A percentile compares a stretch with the other conserved stretches of the same genome.
These are phyloP conservation scores for Babesia ovata DNA, from an alignment of 169 alveolate genomes.

Conservation along the genomic window DNA sequence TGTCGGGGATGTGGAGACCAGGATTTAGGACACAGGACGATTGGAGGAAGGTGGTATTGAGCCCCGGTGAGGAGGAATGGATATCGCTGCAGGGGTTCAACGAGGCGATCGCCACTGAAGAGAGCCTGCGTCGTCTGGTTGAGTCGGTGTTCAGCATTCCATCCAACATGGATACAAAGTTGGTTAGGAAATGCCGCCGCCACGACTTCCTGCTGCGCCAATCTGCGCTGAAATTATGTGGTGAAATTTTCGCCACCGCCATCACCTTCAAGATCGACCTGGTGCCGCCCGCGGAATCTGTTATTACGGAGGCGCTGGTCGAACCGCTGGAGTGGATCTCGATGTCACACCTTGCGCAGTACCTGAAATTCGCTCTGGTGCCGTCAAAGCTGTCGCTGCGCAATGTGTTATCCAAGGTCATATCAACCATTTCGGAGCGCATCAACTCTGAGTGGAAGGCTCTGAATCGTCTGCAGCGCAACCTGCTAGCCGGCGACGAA, in stretches of 20 bases:
- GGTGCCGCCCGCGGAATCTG: not conserved
- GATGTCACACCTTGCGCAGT: slow-evolving; percentile 57
- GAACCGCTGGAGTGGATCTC: slow-evolving; percentile 59
- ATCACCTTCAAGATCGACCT: slow-evolving; percentile 13
- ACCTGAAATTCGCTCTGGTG: slow-evolving; percentile 46
- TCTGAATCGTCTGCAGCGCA: slow-evolving; percentile 33
- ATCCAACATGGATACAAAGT: slow-evolving; percentile 9
- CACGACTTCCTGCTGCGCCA: slow-evolving; percentile 56
- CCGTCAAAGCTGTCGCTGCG: slow-evolving; percentile 43
- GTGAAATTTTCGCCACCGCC: slow-evolving; percentile 29
- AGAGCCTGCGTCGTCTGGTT: slow-evolving; percentile 43
- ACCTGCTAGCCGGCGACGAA: slow-evolving; percentile 2
- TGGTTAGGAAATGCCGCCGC: slow-evolving; percentile 35
- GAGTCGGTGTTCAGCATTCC: slow-evolving; percentile 63
- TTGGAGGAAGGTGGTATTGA: slow-evolving; percentile 55
- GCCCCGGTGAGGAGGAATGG: slow-evolving; percentile 74
- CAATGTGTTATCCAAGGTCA: slow-evolving; percentile 5
- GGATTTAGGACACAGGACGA: slow-evolving; percentile 27
- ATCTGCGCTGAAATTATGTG: slow-evolving; percentile 51
- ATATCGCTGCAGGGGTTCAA: slow-evolving; percentile 62
- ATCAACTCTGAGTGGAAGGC: slow-evolving; percentile 63
- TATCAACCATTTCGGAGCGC: slow-evolving; percentile 31
- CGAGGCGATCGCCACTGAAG: slow-evolving; percentile 65
- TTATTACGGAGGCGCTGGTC: slow-evolving; percentile 33
- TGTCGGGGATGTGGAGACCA: slow-evolving; percentile 54